Percentiles rank a stretch among this genome's conserved stretches.
phyloP scores from a whole-genome alignment of 495 filamentous ascomycete genomes.

The Physcia stellaris region DNA sequence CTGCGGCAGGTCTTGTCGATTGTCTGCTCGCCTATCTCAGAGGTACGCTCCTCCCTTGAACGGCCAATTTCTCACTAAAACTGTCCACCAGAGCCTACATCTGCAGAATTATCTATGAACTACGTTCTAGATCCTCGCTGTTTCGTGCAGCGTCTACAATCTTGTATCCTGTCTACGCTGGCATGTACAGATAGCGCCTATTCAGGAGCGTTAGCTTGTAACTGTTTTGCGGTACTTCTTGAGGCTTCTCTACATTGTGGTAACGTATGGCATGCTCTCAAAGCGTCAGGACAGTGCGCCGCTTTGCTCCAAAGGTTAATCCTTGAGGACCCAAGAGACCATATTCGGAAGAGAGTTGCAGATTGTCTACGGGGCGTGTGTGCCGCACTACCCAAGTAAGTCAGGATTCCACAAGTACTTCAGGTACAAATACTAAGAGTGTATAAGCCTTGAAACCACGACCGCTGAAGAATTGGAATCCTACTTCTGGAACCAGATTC shows the following conservation, averaged over 20 bases:
- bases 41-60: constrained; percentile 16
- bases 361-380: constrained; percentile 23
- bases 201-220: constrained; percentile 29
- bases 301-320: constrained; percentile 25
- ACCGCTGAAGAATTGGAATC: constrained; percentile 22
- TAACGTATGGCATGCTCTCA: constrained; percentile 46
- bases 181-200: too few relatives aligned
- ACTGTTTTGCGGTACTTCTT: constrained; percentile 48
- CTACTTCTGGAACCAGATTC: constrained; percentile 40
- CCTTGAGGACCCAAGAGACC: constrained; percentile 23
- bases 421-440: constrained; percentile 1
- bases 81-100: constrained; percentile 8
- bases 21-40: constrained; percentile 23
- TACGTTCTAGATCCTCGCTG: constrained; percentile 15
- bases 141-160: constrained; percentile 17
- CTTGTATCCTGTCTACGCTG: constrained; percentile 3
- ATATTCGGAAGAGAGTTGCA: constrained; percentile 23
- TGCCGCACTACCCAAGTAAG: constrained; percentile 14
- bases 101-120: constrained; percentile 3
- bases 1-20: constrained; percentile 12
- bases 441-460: constrained; percentile 2
- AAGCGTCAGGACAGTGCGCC: constrained; percentile 28
- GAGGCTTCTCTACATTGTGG: constrained; percentile 48
- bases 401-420: neutral
- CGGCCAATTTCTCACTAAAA: constrained; percentile 7